Evolutionary conservation across 2,329 filamentous ascomycete species (phyloP).

Genomic region (Allantophomopsis lycopodina): DNA sequence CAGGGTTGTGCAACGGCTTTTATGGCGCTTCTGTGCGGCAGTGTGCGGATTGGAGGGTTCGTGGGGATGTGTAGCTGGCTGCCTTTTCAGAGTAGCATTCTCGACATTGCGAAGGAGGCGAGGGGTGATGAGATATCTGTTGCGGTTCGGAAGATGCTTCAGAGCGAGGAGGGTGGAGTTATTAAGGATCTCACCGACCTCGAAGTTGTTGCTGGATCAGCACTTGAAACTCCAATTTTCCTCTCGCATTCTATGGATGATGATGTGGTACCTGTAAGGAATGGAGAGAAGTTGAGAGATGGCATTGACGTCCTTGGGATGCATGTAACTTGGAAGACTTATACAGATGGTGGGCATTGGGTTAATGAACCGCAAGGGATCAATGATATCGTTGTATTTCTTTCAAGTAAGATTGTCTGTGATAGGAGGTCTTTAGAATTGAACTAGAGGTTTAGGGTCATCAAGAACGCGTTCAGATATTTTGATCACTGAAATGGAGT

Average conservation of each 20-base stretch:
- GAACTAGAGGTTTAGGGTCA: no score
- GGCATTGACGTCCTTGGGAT: constrained; percentile 22
- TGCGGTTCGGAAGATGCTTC: no score
- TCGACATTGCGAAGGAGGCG: not conserved
- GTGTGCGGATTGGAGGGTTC: constrained; percentile 17
- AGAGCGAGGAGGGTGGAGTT: not conserved
- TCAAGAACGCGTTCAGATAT: no score
- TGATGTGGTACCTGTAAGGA: constrained; percentile 22
- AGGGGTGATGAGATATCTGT: not conserved
- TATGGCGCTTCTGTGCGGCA: constrained; percentile 21
- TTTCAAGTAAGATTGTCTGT: not conserved
- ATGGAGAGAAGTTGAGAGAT: constrained; percentile 22
- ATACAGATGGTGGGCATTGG: constrained; percentile 28
- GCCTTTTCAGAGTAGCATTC: constrained; percentile 12
- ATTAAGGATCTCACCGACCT: not conserved
- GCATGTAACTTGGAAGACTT: constrained; percentile 25
- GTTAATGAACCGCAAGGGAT: constrained; percentile 27
- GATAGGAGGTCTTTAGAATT: no score
- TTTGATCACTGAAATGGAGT: no score
- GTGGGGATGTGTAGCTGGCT: constrained; percentile 23
- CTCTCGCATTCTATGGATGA: constrained; percentile 31
- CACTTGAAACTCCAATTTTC: constrained; percentile 24
- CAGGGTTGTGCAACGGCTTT: constrained; percentile 28
- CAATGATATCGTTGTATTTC: constrained; percentile 21
- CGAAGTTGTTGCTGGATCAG: not conserved